Percentiles rank a stretch among this genome's conserved stretches.
Evolutionary conservation across 2,329 filamentous ascomycete species (phyloP).

Genomic region (Hypoxylon sp.): DNA sequence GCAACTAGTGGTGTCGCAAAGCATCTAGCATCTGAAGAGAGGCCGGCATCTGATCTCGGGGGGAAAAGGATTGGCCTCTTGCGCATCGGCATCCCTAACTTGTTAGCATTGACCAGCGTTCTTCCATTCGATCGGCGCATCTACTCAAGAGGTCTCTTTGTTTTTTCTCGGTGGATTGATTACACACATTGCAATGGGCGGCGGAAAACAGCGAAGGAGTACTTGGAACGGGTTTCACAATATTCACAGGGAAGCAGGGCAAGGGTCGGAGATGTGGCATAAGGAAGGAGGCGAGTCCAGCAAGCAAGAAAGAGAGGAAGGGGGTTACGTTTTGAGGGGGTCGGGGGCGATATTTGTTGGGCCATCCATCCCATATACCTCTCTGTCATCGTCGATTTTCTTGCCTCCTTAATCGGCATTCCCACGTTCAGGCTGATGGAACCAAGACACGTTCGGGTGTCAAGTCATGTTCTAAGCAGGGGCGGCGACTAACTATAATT

Average conservation of each 20-base stretch:
- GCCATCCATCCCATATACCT: conserved; percentile 37
- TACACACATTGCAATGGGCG: conserved; percentile 32
- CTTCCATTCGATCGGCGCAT: conserved; percentile 44
- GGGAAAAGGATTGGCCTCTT: conserved; percentile 35
- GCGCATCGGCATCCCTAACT: conserved; percentile 43
- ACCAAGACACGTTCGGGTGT: conserved; percentile 20
- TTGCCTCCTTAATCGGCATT: conserved; percentile 9
- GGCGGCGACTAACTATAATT: conserved; percentile 19
- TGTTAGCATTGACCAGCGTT: conserved; percentile 46
- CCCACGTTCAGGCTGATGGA: conserved; percentile 17
- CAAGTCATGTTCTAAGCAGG: conserved; percentile 17
- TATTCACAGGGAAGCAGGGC: conserved; percentile 23
- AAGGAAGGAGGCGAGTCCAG: conserved; percentile 26
- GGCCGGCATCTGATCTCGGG: conserved; percentile 40
- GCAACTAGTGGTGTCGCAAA: conserved; percentile 42
- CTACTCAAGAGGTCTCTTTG: conserved; percentile 36
- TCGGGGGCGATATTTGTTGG: conserved; percentile 21
- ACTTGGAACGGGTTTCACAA: conserved; percentile 35
- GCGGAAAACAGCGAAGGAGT: conserved; percentile 45
- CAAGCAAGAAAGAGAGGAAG: conserved; percentile 15
- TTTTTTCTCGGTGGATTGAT: conserved; percentile 36
- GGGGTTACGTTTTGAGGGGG: conserved; percentile 18
- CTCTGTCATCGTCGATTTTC: conserved; percentile 20
- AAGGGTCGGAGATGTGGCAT: conserved; percentile 29
- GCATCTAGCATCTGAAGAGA: conserved; percentile 45